Conservation (phyloP, 2,329 filamentous ascomycete species). For the Talaromyces sp. region DNA sequence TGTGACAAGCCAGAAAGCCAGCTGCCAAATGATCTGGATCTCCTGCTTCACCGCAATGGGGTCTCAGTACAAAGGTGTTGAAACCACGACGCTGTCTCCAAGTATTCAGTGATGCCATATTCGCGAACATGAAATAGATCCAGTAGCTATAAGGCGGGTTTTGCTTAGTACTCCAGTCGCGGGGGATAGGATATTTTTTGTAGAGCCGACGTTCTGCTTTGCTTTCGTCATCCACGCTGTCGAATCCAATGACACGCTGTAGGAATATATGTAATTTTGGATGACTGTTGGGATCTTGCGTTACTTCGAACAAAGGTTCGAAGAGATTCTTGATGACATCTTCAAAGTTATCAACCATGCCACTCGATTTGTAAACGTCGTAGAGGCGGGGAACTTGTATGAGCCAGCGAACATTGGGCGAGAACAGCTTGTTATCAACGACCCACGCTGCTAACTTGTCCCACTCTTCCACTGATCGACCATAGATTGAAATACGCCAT, state of each 20-base stretch:
- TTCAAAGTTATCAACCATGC: constrained; percentile 83
- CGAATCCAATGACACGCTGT: constrained; percentile 92
- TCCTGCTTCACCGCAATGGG: constrained; percentile 94
- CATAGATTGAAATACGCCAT: constrained; percentile 98
- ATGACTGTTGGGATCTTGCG: constrained; percentile 77
- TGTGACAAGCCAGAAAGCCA: constrained; percentile 87
- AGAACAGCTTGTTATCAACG: constrained; percentile 95
- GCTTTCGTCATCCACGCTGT: constrained; percentile 97
- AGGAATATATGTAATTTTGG: constrained; percentile 93
- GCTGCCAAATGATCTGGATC: constrained; percentile 95
- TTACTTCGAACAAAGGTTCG: constrained; percentile 90
- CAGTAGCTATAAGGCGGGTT: constrained; percentile 99
- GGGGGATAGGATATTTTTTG: constrained; percentile 89
- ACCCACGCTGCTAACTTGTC: constrained; percentile 97
- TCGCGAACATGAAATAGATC: constrained; percentile 96
- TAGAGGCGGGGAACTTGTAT: constrained; percentile 92
- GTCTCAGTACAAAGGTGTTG: constrained; percentile 89
- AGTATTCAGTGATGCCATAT: constrained; percentile 85
- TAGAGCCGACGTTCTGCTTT: constrained; percentile 93
- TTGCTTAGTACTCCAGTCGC: constrained; percentile 83
- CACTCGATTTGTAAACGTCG: constrained; percentile 89
- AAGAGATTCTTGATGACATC: constrained; percentile 89
- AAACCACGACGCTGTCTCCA: constrained; percentile 90
- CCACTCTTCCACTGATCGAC: constrained; percentile 89
- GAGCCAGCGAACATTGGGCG: constrained; percentile 95